phyloP scores from a whole-genome alignment of 306 rosid species.

The Fagus crenata region DNA sequence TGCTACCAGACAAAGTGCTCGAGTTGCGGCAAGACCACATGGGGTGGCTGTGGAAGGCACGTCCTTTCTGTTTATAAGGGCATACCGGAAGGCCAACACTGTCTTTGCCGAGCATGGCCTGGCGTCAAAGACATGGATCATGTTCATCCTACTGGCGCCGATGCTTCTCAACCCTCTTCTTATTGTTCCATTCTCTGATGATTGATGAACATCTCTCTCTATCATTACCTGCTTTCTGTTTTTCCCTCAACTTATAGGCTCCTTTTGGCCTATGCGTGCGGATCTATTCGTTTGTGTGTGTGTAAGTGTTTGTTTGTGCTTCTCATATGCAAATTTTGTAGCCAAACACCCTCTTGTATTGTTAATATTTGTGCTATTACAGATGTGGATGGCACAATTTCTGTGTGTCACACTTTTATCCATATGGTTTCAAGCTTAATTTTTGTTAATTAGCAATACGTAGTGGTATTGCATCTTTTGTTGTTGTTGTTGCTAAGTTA shows the following conservation, averaged over 20 bases:
- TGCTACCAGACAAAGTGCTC: constrained; percentile 13
- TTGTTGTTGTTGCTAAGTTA: too few species aligned
- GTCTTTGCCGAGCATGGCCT: constrained; percentile 21
- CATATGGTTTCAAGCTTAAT: too few species aligned
- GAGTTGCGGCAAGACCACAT: constrained; percentile 18
- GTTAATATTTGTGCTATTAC: too few species aligned
- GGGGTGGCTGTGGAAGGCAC: constrained; percentile 27
- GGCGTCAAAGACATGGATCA: background rate
- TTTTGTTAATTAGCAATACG: too few species aligned
- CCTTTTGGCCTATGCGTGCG: background rate
- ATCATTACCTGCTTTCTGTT: background rate
- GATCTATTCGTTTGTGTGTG: background rate
- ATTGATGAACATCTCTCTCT: background rate
- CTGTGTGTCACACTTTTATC: too few species aligned
- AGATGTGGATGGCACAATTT: too few species aligned
- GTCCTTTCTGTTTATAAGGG: constrained; percentile 9
- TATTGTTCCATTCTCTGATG: constrained; percentile 13
- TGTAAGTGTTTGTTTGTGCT: background rate
- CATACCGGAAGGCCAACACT: constrained; percentile 17
- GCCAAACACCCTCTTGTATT: background rate
- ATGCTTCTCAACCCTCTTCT: background rate
- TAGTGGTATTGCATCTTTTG: too few species aligned
- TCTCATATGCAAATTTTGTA: background rate
- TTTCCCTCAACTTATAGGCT: background rate
- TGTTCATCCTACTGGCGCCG: background rate